Base-by-base conservation (phyloP, 2,329 filamentous ascomycete genomes). In the Botryotinia convoluta region DNA sequence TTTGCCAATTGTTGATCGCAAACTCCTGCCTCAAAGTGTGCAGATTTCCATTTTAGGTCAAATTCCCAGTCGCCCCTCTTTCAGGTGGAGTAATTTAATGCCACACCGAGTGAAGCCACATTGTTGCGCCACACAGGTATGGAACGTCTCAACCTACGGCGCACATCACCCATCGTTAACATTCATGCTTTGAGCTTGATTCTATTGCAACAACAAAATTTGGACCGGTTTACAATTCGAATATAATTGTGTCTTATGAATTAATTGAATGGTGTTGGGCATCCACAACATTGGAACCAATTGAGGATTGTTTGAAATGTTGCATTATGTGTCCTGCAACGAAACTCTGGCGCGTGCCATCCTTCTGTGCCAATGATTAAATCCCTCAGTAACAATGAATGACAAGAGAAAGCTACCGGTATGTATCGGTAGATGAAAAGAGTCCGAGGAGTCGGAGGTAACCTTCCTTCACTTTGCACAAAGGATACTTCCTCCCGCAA, bases 371-470 rank as follows among this genome's bases (percentile, higher is more conserved):
- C 20, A 9, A 51, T 67, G 37, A 32, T 32, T 45, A 51, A 67
- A 5, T 51, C 22, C 16, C 44, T 37, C n/a, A 51, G 22, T 44
- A 51, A 67, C 44, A 35, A 39, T 29, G 32, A 48, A 29, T 29
- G 8, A 22, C 45, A 29, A 14, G 32, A 67, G 14, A 29, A 67
- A 20, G 51, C 45, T 67, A 54, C 35, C 45, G 45, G 18, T 67
- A 54, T 54, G 32, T 18, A 54, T 39, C 64, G 45, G 64, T 67
- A 54, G 64, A 68, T 68, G 64, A 29, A 54, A 68, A 68, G 64
- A 29, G 26, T 18, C 45, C 35, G 64, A 54, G 8, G 26, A 54
- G 32, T n/a, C 32, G 45, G 64, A 39, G 45, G 35, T 54, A 54
- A 68, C 45, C 44, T n/a, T 35, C 20, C 20, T 67, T 67, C 16